Percentiles rank a stretch among this genome's conserved stretches.
Evolutionary conservation across 441 rosid species (phyloP).

Genomic region (Corymbia calophylla): DNA sequence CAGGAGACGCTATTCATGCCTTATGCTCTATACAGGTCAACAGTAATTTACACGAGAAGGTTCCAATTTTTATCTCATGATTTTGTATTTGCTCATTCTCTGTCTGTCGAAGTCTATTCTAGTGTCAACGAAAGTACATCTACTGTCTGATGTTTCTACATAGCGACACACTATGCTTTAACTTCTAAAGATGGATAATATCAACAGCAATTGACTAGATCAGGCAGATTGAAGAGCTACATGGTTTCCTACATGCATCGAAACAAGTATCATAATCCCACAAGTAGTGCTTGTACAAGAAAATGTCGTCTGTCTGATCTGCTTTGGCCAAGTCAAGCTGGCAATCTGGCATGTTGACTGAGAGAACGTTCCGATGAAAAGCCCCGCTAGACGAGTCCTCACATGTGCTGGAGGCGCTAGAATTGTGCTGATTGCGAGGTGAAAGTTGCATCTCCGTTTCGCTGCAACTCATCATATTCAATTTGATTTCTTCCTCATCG

Average conservation of each 20-base stretch:
- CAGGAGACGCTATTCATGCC: constrained; percentile 2
- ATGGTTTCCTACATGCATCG: constrained; percentile 17
- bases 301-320: constrained; percentile 53
- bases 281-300: constrained; percentile 55
- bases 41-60: background rate
- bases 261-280: constrained; percentile 36
- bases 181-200: constrained; percentile 10
- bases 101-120: background rate
- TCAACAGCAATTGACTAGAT: background rate
- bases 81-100: background rate
- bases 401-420: constrained; percentile 9
- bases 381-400: constrained; percentile 20
- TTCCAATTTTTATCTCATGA: background rate
- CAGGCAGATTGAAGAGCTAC: constrained; percentile 14
- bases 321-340: constrained; percentile 37
- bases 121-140: background rate
- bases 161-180: constrained; percentile 17
- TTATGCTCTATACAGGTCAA: background rate
- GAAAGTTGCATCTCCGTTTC: constrained; percentile 23
- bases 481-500: constrained; percentile 4
- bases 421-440: constrained; percentile 5
- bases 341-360: constrained; percentile 8
- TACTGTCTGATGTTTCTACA: constrained; percentile 9
- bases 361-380: constrained; percentile 1
- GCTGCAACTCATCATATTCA: constrained; percentile 12